Base-by-base conservation (phyloP, 177 flowering plant genomes). In the Vitis hybrid region DNA sequence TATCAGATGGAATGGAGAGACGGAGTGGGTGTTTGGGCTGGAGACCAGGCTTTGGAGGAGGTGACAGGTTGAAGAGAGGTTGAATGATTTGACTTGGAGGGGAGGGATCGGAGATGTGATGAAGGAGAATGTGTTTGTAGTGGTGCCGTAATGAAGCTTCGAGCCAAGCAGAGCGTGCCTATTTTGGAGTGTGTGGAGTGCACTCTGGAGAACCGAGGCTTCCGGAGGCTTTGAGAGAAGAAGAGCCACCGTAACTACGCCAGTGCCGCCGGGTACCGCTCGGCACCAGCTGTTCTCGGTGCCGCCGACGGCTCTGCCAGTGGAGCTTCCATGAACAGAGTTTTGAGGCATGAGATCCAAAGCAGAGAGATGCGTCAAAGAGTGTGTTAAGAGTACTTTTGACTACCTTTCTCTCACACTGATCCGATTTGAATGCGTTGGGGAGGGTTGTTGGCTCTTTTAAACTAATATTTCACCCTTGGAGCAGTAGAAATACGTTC, bases 251-350 rank as follows among this genome's bases (percentile, higher is more conserved):
- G 77, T 79, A 2, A 75, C 69, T 2, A 69, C 71, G 71, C 86
- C 84, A 1, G 84, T 83, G 79, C 86, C 86, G 18, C 78, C 65
- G 9, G 72, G 54, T 0, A 75, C 77, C 52, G 81, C 81, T 2
- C 53, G 50, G 72, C 81, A 81, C 84, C 82, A 83, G 44, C 75
- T 67, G 19, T 59, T 50, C 78, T 83, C 86, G 31, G 75, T 79
- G 76, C 60, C 33, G 11, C 82, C 80, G 15, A 75, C 53, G 2
- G 62, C 13, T 47, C 84, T 73, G 28, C 64, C 33, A 3, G 20
- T 59, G 15, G 72, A 24, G 31, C 31, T 28, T 38, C 47, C 47
- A 38, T 38, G 47, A 38, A 38, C 10, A 8, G 47, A 38, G 47
- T 38, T 8, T 38, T 7, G 58, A 49, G 68, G 53, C 24, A 65